These are phyloP conservation scores for Pythium periplocum DNA, from an alignment of 352 stramenopile species.

Conservation along the genomic window DNA sequence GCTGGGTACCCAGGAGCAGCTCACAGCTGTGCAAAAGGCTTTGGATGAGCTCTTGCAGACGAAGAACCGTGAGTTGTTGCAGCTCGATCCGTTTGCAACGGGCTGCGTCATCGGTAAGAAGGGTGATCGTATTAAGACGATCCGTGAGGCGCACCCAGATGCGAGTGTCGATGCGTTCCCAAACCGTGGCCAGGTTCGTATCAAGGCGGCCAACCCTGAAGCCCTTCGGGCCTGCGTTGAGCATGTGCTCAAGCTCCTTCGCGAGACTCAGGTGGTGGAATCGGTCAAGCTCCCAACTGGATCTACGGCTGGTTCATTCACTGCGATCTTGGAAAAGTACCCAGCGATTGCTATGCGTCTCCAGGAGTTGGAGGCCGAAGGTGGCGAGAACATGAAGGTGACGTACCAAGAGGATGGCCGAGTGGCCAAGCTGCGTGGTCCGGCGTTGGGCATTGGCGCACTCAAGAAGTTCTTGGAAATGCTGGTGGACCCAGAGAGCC, in stretches of 20 bases:
- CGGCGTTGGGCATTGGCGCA: constrained; percentile 56
- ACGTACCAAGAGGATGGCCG: constrained; percentile 63
- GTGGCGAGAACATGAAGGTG: constrained; percentile 59
- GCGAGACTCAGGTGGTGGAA: constrained; percentile 60
- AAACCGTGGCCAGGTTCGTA: constrained; percentile 59
- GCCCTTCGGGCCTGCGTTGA: constrained; percentile 56
- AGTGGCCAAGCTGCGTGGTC: constrained; percentile 62
- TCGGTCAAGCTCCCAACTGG: constrained; percentile 36
- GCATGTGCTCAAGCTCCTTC: constrained; percentile 53
- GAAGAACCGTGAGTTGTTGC: constrained; percentile 67
- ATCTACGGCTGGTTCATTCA: constrained; percentile 25
- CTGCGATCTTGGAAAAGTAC: constrained; percentile 50
- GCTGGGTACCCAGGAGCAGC: constrained; percentile 64
- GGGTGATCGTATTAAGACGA: constrained; percentile 69
- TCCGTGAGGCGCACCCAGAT: constrained; percentile 56
- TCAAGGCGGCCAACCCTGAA: constrained; percentile 53
- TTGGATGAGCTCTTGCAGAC: constrained; percentile 69
- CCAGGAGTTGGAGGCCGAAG: constrained; percentile 68
- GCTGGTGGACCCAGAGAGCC: constrained; percentile 44
- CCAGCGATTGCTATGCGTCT: constrained; percentile 49
- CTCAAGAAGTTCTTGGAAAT: constrained; percentile 77
- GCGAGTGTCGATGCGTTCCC: constrained; percentile 67
- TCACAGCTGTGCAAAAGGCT: constrained; percentile 36
- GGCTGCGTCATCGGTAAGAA: constrained; percentile 78
- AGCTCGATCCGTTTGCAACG: constrained; percentile 66